These are phyloP conservation scores for Claviceps cyperi DNA, from an alignment of 2,329 filamentous ascomycete species.

Conservation along the genomic window DNA sequence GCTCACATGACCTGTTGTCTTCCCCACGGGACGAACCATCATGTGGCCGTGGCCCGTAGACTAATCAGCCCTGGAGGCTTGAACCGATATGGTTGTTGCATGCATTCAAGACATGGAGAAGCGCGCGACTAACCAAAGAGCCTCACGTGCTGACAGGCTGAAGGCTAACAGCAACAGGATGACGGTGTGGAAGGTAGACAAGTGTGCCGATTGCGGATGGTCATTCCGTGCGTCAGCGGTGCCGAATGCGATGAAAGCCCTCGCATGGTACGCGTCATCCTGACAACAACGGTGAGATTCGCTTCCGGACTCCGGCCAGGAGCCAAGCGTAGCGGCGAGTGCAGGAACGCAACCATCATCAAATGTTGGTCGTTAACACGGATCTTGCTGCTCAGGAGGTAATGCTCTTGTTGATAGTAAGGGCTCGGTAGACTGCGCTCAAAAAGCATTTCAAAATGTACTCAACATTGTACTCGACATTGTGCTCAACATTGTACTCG, in stretches of 20 bases:
- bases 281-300: conserved; percentile 1
- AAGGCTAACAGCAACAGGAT: background rate
- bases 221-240: background rate
- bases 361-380: too few relatives aligned
- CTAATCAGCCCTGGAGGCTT: too few relatives aligned
- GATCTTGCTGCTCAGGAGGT: too few relatives aligned
- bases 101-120: background rate
- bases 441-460: too few relatives aligned
- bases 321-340: too few relatives aligned
- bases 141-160: background rate
- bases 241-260: background rate
- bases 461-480: too few relatives aligned
- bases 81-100: background rate
- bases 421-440: too few relatives aligned
- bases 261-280: background rate
- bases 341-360: too few relatives aligned
- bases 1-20: too few relatives aligned
- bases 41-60: background rate
- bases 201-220: background rate
- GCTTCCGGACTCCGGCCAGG: background rate
- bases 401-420: too few relatives aligned
- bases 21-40: too few relatives aligned
- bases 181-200: background rate
- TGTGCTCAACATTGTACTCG: too few relatives aligned
- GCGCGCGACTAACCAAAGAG: background rate